phyloP scores from a whole-genome alignment of 495 filamentous ascomycete species.

The Coniosporium apollinis region DNA sequence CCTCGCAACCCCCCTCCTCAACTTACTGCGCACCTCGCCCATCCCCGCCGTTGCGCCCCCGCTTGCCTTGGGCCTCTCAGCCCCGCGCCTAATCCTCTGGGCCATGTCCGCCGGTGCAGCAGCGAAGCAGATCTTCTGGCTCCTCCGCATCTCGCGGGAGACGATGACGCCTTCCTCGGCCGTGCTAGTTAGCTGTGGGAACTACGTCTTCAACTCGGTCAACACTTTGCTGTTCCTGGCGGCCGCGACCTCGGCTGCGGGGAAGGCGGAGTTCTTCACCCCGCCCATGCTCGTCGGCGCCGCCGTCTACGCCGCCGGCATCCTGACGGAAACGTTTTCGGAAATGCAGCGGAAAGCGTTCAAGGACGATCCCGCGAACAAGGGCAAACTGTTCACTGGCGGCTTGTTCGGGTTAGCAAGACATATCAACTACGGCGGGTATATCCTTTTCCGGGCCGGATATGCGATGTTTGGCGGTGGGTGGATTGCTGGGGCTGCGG shows the following conservation, averaged over 20 bases:
- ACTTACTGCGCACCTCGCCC: slow-evolving; percentile 15
- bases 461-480: slow-evolving; percentile 15
- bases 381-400: slow-evolving; percentile 12
- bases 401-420: slow-evolving; percentile 12
- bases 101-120: slow-evolving; percentile 31
- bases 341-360: slow-evolving; percentile 10
- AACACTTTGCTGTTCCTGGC: slow-evolving; percentile 15
- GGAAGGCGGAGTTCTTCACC: slow-evolving; percentile 13
- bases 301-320: slow-evolving; percentile 9
- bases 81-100: slow-evolving; percentile 27
- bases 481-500: slow-evolving; percentile 11
- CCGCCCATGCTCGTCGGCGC: slow-evolving; percentile 14
- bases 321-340: slow-evolving; percentile 11
- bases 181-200: slow-evolving; percentile 22
- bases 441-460: slow-evolving; percentile 14
- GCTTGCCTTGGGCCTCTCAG: slow-evolving; percentile 20
- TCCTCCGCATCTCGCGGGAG: slow-evolving; percentile 24
- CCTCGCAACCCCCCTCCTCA: slow-evolving; percentile 18
- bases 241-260: slow-evolving; percentile 9
- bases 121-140: slow-evolving; percentile 35
- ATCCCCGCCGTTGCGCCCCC: slow-evolving; percentile 15
- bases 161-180: slow-evolving; percentile 26
- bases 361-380: slow-evolving; percentile 12
- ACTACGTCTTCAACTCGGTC: slow-evolving; percentile 30
- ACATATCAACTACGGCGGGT: slow-evolving; percentile 17